Evolutionary conservation across 768 basidiomycete species (phyloP).

Genomic region (Russula compacta): DNA sequence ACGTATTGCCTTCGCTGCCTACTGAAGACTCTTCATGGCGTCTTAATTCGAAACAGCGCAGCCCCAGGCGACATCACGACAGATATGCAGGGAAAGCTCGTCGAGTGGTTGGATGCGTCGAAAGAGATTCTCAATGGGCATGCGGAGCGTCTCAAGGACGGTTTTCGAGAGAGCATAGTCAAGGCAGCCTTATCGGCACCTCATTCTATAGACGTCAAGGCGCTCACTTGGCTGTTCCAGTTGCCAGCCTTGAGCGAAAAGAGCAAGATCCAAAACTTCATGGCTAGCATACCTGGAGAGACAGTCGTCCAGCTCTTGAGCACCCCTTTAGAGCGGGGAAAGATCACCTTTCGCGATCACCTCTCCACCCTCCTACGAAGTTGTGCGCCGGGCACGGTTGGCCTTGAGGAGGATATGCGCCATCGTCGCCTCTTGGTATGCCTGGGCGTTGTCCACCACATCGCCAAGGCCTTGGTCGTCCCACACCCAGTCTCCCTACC

Average conservation of each 20-base stretch:
- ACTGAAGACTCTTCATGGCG: not conserved
- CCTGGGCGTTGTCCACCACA: not conserved
- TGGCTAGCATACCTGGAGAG: not conserved
- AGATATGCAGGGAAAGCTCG: not conserved
- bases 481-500: not conserved
- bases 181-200: not conserved
- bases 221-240: not conserved
- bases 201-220: not conserved
- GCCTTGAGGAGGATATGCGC: not conserved
- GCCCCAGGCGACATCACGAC: not conserved
- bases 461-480: not conserved
- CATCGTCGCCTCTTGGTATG: not conserved
- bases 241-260: not conserved
- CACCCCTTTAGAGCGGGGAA: not conserved
- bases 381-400: not conserved
- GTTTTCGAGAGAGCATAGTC: not conserved
- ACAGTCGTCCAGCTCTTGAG: not conserved
- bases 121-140: not conserved
- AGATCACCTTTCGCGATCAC: not conserved
- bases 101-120: not conserved
- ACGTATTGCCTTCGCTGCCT: not conserved
- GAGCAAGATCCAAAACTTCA: not conserved
- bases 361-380: constrained; percentile 1
- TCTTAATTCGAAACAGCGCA: not conserved
- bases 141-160: not conserved